Base-by-base conservation (phyloP, 2,329 filamentous ascomycete genomes). In the Periconia sp. region DNA sequence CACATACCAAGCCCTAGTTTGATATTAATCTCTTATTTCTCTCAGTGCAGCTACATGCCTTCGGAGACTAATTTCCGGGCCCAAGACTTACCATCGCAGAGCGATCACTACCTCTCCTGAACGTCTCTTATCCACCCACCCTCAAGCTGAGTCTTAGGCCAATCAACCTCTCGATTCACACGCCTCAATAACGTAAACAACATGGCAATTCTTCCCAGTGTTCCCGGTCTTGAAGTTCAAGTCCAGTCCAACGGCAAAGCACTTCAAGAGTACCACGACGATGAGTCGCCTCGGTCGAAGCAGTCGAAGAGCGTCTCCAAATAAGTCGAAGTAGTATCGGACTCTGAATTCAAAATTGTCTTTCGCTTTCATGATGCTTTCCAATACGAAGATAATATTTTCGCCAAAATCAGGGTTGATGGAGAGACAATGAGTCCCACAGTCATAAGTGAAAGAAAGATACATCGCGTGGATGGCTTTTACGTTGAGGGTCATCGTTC, bases 261-360 rank as follows among this genome's bases (percentile, higher is more conserved):
- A 3, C 26, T 54, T 3, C 24, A 13, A 22, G 52, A 56, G 26
- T 52, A 54, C 19, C 40, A 52, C 9, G 45, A 54, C n/a, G 19
- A 26, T 6, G 43, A 38, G 35, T 5, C 32, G n/a, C 37, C n/a
- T n/a, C n/a, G 49, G 4, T 24, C 35, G 4, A 4, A 36, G 13
- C 29, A 6, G 5, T 6, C 24, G 1, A 38, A 43, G 1, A 36
- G 22, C 2, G 38, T 43, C 5, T 35, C 31, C 6, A 49, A 45
- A 13, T 48, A 53, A 16, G 35, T 50, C 11, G 23, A 45, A 28
- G 41, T 39, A 1, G 32, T 36, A 17, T 35, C 32, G 16, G 47
- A 28, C 11, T 30, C 34, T 12, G 17, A 47, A 3, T 53, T 50
- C n/a, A 26, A 40, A 4, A 19, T 53, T 3, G 23, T 4, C 40